Conservation (phyloP, 129 eudicot species). For the Erigeron canadensis region DNA sequence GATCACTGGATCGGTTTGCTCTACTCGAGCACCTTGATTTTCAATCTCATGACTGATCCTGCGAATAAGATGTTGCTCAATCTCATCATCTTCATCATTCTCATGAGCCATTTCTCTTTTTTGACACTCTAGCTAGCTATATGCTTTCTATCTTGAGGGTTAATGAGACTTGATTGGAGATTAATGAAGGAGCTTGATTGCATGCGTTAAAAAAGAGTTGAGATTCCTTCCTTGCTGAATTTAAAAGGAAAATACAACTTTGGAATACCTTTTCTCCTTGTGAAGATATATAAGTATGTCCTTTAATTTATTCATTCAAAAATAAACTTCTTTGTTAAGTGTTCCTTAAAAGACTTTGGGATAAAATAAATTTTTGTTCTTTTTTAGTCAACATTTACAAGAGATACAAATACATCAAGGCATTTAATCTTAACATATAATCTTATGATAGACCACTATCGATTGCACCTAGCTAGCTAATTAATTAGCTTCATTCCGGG, state of each 20-base stretch:
- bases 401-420: too few species aligned
- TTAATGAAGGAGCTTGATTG: background rate
- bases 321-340: background rate
- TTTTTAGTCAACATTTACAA: too few species aligned
- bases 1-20: background rate
- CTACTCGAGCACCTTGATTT: background rate
- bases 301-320: background rate
- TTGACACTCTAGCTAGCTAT: background rate
- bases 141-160: background rate
- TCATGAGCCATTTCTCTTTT: slow-evolving; percentile 9
- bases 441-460: too few species aligned
- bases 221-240: slow-evolving; percentile 33
- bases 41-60: slow-evolving; percentile 20
- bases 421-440: too few species aligned
- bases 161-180: slow-evolving; percentile 10
- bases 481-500: too few species aligned
- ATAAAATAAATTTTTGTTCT: background rate
- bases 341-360: background rate
- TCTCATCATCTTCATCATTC: slow-evolving; percentile 26
- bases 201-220: too few species aligned
- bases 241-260: slow-evolving; percentile 9
- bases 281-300: background rate
- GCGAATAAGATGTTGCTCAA: slow-evolving; percentile 31
- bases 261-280: slow-evolving; percentile 21
- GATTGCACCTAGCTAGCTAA: too few species aligned